Evolutionary conservation across 2,329 filamentous ascomycete genomes (phyloP).

Genomic region (Calcarisporium arbuscula): DNA sequence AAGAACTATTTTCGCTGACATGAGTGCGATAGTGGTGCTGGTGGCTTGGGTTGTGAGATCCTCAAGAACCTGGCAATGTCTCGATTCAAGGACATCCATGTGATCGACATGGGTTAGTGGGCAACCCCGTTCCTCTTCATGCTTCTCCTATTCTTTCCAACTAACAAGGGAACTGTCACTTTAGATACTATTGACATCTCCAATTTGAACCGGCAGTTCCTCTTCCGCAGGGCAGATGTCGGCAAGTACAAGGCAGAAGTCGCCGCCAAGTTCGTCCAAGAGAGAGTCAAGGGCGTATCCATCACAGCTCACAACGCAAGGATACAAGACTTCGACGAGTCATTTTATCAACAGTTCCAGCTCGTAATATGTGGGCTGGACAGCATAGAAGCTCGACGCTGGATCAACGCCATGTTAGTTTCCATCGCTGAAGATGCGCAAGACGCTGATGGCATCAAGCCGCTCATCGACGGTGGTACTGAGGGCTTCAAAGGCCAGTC

Average conservation of each 20-base stretch:
- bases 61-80: slow-evolving; percentile 93
- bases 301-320: slow-evolving; percentile 92
- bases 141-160: neutral
- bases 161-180: neutral
- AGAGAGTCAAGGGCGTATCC: slow-evolving; percentile 78
- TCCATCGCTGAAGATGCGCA: slow-evolving; percentile 75
- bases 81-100: slow-evolving; percentile 93
- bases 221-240: slow-evolving; percentile 87
- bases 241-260: slow-evolving; percentile 92
- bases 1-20: neutral
- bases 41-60: slow-evolving; percentile 92
- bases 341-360: slow-evolving; percentile 96
- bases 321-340: slow-evolving; percentile 94
- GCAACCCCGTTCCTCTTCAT: neutral
- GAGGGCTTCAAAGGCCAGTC: slow-evolving; percentile 98
- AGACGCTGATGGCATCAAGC: slow-evolving; percentile 80
- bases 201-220: slow-evolving; percentile 94
- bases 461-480: slow-evolving; percentile 91
- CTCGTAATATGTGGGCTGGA: slow-evolving; percentile 91
- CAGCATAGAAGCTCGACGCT: slow-evolving; percentile 93
- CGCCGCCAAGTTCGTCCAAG: slow-evolving; percentile 85
- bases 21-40: slow-evolving; percentile 63
- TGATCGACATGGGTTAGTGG: slow-evolving; percentile 90
- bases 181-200: slow-evolving; percentile 96
- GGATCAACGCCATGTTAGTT: slow-evolving; percentile 94